These are phyloP conservation scores for Verticillium nonalfalfae DNA, from an alignment of 2,329 filamentous ascomycete species.

Conservation along the genomic window DNA sequence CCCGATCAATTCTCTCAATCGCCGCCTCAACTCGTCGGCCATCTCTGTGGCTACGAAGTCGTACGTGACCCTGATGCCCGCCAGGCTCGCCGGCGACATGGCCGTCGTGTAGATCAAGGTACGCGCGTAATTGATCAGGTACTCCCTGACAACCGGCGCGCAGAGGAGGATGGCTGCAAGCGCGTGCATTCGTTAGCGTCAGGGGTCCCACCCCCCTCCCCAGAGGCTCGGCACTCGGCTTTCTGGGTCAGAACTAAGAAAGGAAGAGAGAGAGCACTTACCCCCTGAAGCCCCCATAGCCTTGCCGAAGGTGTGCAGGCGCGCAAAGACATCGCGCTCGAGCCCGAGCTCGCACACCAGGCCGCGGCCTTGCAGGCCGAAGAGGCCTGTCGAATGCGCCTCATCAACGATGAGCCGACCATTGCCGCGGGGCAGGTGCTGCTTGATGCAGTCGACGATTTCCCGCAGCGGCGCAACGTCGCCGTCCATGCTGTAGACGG, in stretches of 20 bases:
- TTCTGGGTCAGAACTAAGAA: too few species aligned
- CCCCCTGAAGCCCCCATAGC: conserved; percentile 64
- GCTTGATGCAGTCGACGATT: conserved; percentile 52
- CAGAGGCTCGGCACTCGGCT: not conserved
- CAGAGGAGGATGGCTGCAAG: conserved; percentile 50
- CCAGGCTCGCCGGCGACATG: conserved; percentile 54
- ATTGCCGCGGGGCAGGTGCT: conserved; percentile 48
- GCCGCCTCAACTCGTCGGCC: conserved; percentile 27
- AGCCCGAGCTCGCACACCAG: conserved; percentile 51
- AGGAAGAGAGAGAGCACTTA: conserved; percentile 26
- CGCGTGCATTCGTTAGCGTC: not conserved
- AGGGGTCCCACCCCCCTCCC: not conserved
- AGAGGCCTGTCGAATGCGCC: conserved; percentile 58
- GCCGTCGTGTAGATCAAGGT: conserved; percentile 70
- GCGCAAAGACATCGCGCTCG: conserved; percentile 47
- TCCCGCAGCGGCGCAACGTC: conserved; percentile 59
- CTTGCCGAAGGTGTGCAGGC: conserved; percentile 63
- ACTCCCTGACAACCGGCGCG: conserved; percentile 49
- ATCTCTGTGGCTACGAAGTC: conserved; percentile 44
- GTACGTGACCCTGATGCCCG: conserved; percentile 52
- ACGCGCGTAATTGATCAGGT: conserved; percentile 71
- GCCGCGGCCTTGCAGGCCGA: conserved; percentile 50
- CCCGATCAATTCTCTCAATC: conserved; percentile 38
- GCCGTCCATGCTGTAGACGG: conserved; percentile 79
- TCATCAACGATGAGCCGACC: conserved; percentile 62